Evolutionary conservation across 2,329 filamentous ascomycete genomes (phyloP), one percentile per base, ranked within the genome.

Genomic region (Mycosphaerella sp.): DNA sequence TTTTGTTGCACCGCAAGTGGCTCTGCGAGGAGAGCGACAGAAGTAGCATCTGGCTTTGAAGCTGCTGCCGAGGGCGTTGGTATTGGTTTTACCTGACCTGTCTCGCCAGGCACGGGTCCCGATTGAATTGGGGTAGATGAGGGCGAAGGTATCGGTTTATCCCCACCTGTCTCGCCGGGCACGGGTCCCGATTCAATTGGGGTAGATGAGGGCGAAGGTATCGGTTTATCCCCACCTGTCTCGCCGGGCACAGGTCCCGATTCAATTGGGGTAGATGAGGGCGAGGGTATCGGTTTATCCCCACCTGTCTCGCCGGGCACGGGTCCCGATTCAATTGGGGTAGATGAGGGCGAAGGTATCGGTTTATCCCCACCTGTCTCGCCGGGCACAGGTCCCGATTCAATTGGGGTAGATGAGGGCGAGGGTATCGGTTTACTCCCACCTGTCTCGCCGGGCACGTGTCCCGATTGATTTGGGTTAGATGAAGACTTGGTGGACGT

Each of bases 1-100:
- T 84, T 78, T 53, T 84, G 76, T 56, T 80, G 77, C 6, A 97
- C 77, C 52, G 83, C 79, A 51, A 82, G 78, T 26, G 79, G 73
- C 10, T 83, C 81, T 42, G 80, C 74, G 50, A 95, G 76, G n/a
- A 80, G 74, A 4, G 80, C 76, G 59, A 95, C 84, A 0, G 83
- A 76, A 39, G 85, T 78, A 42, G 70, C 69, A n/a, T 79, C 71
- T 80, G 48, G 48, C 69, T 68, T 14, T 78, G 46, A 10, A 10
- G 49, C 29, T 80, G 79, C 42, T 81, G 72, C 67, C 76, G 63
- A 69, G 78, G 70, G 61, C 76, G 75, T 43, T 73, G 71, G 43
- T n/a, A 72, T 69, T 29, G 77, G 70, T 41, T 71, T 70, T 49
- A 76, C 64, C 41, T 75, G 72, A 6, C 80, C 73, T 55, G 78